Evolutionary conservation across 768 basidiomycete genomes (phyloP).

Genomic region (Auriscalpium vulgare): DNA sequence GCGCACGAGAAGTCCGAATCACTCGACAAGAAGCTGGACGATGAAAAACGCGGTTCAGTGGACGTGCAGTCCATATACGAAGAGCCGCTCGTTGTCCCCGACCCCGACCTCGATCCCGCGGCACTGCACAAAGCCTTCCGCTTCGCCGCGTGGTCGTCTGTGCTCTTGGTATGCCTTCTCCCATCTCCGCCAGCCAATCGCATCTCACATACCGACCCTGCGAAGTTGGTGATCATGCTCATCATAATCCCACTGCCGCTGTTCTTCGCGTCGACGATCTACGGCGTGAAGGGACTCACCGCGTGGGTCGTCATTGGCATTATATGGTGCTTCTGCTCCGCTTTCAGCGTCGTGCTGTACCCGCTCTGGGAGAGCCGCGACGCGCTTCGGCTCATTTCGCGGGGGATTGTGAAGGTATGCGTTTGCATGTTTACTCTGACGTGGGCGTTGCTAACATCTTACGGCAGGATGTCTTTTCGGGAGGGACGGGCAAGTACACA

Average conservation of each 20-base stretch:
- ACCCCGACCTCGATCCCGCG: constrained; percentile 56
- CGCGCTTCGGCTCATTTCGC: constrained; percentile 50
- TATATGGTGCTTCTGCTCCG: constrained; percentile 75
- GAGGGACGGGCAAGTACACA: constrained; percentile 34
- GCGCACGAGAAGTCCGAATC: constrained; percentile 12
- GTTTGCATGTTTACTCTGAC: background rate
- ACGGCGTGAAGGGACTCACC: constrained; percentile 51
- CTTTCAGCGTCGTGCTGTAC: constrained; percentile 71
- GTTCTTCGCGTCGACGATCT: constrained; percentile 76
- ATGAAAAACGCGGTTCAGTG: constrained; percentile 24
- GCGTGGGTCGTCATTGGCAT: constrained; percentile 82
- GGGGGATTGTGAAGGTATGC: constrained; percentile 58
- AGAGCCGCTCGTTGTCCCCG: constrained; percentile 26
- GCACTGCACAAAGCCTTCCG: constrained; percentile 66
- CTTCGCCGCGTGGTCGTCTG: constrained; percentile 72
- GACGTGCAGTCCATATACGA: constrained; percentile 23
- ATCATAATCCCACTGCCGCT: constrained; percentile 78
- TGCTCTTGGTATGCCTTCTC: constrained; percentile 44
- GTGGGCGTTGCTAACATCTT: background rate
- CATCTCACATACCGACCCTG: background rate
- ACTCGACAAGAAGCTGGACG: constrained; percentile 22
- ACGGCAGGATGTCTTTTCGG: constrained; percentile 32
- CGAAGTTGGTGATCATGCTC: constrained; percentile 53
- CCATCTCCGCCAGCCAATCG: background rate
- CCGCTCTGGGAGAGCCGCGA: constrained; percentile 79